A percentile compares a stretch with the other conserved stretches of the same genome.
Evolutionary conservation across 1,139 yeast genomes (phyloP).

Genomic region (Pichia sp.): DNA sequence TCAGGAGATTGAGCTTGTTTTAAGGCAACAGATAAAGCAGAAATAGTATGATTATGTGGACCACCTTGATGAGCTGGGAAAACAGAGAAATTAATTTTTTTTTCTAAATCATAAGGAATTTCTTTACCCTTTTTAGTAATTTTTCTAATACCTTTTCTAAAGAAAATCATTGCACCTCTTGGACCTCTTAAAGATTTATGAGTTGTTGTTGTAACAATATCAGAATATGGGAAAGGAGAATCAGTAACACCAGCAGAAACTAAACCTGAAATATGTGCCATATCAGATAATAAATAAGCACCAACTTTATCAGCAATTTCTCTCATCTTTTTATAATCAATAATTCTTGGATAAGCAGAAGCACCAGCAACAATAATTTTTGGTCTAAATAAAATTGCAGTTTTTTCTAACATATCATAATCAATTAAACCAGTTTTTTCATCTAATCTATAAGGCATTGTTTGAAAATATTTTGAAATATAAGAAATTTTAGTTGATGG

Average conservation of each 20-base stretch:
- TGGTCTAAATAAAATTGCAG: slow-evolving; percentile 85
- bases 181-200: slow-evolving; percentile 98
- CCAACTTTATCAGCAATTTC: slow-evolving; percentile 89
- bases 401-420: slow-evolving; percentile 81
- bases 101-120: slow-evolving; percentile 78
- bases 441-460: slow-evolving; percentile 96
- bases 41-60: slow-evolving; percentile 95
- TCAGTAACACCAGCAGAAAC: slow-evolving; percentile 90
- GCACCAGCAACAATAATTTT: slow-evolving; percentile 95
- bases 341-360: slow-evolving; percentile 87
- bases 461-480: slow-evolving; percentile 92
- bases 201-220: slow-evolving; percentile 94
- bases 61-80: slow-evolving; percentile 99
- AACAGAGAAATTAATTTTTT: slow-evolving; percentile 87
- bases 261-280: slow-evolving; percentile 96
- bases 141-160: slow-evolving; percentile 85
- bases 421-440: slow-evolving; percentile 90
- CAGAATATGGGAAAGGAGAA: slow-evolving; percentile 91
- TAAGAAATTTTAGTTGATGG: slow-evolving; percentile 95
- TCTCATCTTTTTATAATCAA: slow-evolving; percentile 86
- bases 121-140: slow-evolving; percentile 87
- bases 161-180: slow-evolving; percentile 98
- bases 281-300: slow-evolving; percentile 85
- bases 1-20: slow-evolving; percentile 87
- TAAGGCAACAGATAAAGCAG: slow-evolving; percentile 91